phyloP scores from a whole-genome alignment of 352 stramenopile species.

The Phytophthora sp. region DNA sequence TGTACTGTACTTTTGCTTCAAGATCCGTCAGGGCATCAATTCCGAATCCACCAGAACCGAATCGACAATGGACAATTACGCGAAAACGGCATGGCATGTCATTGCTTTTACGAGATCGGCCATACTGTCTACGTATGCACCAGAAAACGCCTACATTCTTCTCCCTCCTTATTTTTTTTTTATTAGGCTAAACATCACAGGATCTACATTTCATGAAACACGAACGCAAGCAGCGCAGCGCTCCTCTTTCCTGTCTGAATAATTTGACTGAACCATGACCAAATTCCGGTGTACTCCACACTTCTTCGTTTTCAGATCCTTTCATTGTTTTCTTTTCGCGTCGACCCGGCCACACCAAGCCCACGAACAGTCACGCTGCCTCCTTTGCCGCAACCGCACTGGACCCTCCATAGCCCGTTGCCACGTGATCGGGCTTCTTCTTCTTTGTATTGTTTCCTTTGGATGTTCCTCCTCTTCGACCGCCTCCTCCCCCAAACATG shows the following conservation, averaged over 20 bases:
- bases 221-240: conserved; percentile 31
- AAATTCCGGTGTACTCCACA: conserved; percentile 22
- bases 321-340: conserved; percentile 19
- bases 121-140: conserved; percentile 33
- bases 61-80: conserved; percentile 16
- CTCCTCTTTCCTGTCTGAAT: conserved; percentile 34
- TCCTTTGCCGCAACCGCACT: conserved; percentile 22
- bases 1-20: conserved; percentile 11
- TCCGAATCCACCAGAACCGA: conserved; percentile 2
- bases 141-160: conserved; percentile 26
- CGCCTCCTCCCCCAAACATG: conserved; percentile 38
- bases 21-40: conserved; percentile 12
- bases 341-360: conserved; percentile 1
- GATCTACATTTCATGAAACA: conserved; percentile 40
- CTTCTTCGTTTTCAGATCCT: conserved; percentile 32
- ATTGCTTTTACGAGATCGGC: conserved; percentile 37
- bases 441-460: conserved; percentile 23
- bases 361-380: conserved; percentile 2
- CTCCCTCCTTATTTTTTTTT: conserved; percentile 14
- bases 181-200: conserved; percentile 34
- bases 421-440: conserved; percentile 29
- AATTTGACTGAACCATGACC: conserved; percentile 29
- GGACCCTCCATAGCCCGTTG: conserved; percentile 14
- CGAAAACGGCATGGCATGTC: conserved; percentile 32
- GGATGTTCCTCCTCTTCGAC: conserved; percentile 25